Evolutionary conservation across 768 basidiomycete genomes (phyloP).

Genomic region (Mycena alexandri): DNA sequence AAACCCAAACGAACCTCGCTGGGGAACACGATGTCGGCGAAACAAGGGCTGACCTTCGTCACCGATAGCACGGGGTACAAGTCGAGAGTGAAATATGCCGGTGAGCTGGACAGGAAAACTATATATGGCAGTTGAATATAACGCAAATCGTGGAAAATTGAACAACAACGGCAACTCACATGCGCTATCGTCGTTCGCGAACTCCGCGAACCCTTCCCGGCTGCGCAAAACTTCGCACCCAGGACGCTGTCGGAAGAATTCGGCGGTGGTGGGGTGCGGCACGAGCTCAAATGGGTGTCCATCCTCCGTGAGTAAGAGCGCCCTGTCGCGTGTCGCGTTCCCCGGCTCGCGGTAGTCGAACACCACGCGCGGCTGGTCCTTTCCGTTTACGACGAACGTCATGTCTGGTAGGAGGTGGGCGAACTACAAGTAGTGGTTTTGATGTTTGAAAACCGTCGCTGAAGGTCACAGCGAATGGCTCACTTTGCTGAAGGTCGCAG

Average conservation of each 20-base stretch:
- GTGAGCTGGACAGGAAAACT: slow-evolving; percentile 29
- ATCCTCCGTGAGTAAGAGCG: slow-evolving; percentile 19
- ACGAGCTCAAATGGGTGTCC: slow-evolving; percentile 19
- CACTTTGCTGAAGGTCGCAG: slow-evolving; percentile 10
- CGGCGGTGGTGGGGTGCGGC: slow-evolving; percentile 27
- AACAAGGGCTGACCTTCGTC: slow-evolving; percentile 29
- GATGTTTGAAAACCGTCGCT: not conserved
- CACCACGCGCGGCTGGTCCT: slow-evolving; percentile 31
- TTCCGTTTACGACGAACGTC: slow-evolving; percentile 26
- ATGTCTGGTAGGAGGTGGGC: slow-evolving; percentile 27
- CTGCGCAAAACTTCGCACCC: slow-evolving; percentile 15
- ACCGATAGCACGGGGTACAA: slow-evolving; percentile 29
- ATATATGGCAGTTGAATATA: no score
- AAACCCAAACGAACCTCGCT: slow-evolving; percentile 21
- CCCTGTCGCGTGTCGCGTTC: slow-evolving; percentile 1
- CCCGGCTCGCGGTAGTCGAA: slow-evolving; percentile 24
- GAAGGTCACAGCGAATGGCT: not conserved
- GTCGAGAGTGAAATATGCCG: slow-evolving; percentile 18
- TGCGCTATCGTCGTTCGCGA: slow-evolving; percentile 27
- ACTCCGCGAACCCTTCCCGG: slow-evolving; percentile 23
- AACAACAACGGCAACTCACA: slow-evolving; percentile 21
- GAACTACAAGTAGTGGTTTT: slow-evolving; percentile 13
- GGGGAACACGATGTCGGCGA: slow-evolving; percentile 32
- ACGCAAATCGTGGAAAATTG: not conserved
- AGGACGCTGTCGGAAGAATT: slow-evolving; percentile 14